Conservation (phyloP, 2,329 filamentous ascomycete species). For the Orbilia oligospora region DNA sequence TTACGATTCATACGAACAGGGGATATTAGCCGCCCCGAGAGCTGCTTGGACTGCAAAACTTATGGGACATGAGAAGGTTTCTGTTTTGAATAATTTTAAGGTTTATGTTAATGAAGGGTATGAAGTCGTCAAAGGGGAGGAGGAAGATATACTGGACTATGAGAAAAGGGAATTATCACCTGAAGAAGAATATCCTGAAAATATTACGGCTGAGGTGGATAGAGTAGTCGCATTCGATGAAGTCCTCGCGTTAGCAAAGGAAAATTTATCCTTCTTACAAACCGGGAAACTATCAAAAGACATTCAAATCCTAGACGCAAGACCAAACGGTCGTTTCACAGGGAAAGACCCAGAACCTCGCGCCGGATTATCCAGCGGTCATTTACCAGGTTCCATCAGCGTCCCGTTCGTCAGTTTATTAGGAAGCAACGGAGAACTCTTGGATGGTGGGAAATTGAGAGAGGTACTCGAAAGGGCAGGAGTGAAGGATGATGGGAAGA, state of each 20-base stretch:
- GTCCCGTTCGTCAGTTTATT: constrained; percentile 85
- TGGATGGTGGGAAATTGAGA: constrained; percentile 79
- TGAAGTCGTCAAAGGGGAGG: constrained; percentile 89
- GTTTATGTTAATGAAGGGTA: constrained; percentile 81
- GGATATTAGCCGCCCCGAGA: constrained; percentile 92
- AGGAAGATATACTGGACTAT: constrained; percentile 62
- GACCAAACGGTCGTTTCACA: constrained; percentile 82
- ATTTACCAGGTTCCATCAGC: constrained; percentile 89
- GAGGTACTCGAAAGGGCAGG: constrained; percentile 84
- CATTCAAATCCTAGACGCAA: constrained; percentile 89
- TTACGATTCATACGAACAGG: constrained; percentile 90
- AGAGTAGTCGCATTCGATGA: constrained; percentile 87
- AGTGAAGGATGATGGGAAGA: constrained; percentile 82
- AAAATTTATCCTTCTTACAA: constrained; percentile 71
- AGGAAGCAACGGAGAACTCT: constrained; percentile 85
- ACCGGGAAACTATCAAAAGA: constrained; percentile 74
- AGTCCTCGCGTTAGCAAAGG: constrained; percentile 81
- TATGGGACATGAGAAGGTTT: constrained; percentile 90
- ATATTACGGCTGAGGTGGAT: constrained; percentile 71
- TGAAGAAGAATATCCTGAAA: constrained; percentile 68
- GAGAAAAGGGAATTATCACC: constrained; percentile 63
- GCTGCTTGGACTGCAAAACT: constrained; percentile 93
- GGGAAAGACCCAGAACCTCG: constrained; percentile 89
- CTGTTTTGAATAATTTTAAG: constrained; percentile 95
- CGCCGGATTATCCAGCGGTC: constrained; percentile 82